Base-by-base conservation (phyloP, 495 filamentous ascomycete genomes). In the Halenospora varia region DNA sequence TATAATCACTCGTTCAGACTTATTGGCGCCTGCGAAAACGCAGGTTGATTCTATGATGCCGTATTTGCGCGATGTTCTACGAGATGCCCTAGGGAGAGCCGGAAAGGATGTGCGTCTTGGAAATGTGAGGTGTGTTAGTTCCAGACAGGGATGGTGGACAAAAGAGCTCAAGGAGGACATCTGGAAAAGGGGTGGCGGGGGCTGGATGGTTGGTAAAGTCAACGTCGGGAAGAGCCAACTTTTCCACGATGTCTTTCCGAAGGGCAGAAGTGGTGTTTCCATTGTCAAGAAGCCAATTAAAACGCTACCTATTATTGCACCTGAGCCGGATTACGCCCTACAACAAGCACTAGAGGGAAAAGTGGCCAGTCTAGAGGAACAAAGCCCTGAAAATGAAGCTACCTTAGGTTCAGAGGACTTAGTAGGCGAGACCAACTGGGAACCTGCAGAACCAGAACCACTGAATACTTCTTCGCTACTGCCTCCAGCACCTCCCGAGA, bases 131-230 rank as follows among this genome's bases (percentile, higher is more conserved):
- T 89, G 89, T 69, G 88, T 97, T 13, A 95, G 90, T 67, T 82
- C 92, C 10, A 88, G 89, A 57, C 75, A 87, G 55, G 78, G 80
- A 18, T 96, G 92, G 92, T 95, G 92, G 92, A 96, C 88, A 0
- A 88, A 81, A 62, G 74, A 87, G 40, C 72, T 96, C 59, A 96
- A 91, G 69, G 88, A 96, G 63, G 83, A 90, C 24, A 89, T 96
- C 47, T 87, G 79, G 71, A 73, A 83, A 29, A 82, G 89, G 40
- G 89, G 87, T 9, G 92, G 93, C 2, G 95, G 87, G 3, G 81
- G 88, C n/a, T 99, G 94, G 94, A 85, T 99, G 76, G 89, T 97
- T 22, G 94, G 95, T n/a, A 96, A 92, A 63, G 90, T 87, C 51
- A 99, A 99, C 66, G 94, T 97, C 23, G 94, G 94, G 13, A 99